Percentiles rank a stretch among this genome's conserved stretches.
These are phyloP conservation scores for Lactarius trivialis DNA, from an alignment of 768 basidiomycete species.

Conservation along the genomic window DNA sequence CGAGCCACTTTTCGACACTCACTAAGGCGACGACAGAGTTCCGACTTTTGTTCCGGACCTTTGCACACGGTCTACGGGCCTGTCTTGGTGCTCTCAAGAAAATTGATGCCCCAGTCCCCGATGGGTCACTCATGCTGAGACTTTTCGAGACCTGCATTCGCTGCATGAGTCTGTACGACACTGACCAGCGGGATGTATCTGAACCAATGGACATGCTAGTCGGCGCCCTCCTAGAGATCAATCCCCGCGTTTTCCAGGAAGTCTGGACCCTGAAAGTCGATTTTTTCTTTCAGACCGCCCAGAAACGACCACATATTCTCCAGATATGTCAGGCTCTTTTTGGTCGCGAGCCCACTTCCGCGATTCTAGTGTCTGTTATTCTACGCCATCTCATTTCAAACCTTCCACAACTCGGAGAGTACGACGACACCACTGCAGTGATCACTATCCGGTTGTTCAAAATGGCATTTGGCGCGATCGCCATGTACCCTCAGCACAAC, in stretches of 20 bases:
- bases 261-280: slow-evolving; percentile 92
- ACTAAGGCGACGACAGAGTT: slow-evolving; percentile 49
- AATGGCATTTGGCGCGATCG: slow-evolving; percentile 88
- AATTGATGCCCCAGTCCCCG: slow-evolving; percentile 68
- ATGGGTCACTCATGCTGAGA: slow-evolving; percentile 80
- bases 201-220: slow-evolving; percentile 82
- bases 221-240: slow-evolving; percentile 71
- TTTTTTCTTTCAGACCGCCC: slow-evolving; percentile 77
- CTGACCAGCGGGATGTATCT: slow-evolving; percentile 57
- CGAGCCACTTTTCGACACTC: slow-evolving; percentile 13
- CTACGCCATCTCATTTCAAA: slow-evolving; percentile 79
- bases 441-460: slow-evolving; percentile 91
- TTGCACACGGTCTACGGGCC: slow-evolving; percentile 83
- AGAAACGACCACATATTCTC: slow-evolving; percentile 71
- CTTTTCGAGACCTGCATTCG: slow-evolving; percentile 82
- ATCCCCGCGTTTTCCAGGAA: slow-evolving; percentile 90
- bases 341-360: slow-evolving; percentile 64
- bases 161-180: slow-evolving; percentile 79
- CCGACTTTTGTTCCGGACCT: slow-evolving; percentile 77
- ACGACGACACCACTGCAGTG: slow-evolving; percentile 73
- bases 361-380: slow-evolving; percentile 82
- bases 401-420: slow-evolving; percentile 77
- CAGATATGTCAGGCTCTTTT: slow-evolving; percentile 83
- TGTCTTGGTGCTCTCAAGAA: slow-evolving; percentile 72
- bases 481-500: slow-evolving; percentile 62